Evolutionary conservation across 805 yeast genomes (phyloP).

Genomic region (Hanseniaspora nectarophila): DNA sequence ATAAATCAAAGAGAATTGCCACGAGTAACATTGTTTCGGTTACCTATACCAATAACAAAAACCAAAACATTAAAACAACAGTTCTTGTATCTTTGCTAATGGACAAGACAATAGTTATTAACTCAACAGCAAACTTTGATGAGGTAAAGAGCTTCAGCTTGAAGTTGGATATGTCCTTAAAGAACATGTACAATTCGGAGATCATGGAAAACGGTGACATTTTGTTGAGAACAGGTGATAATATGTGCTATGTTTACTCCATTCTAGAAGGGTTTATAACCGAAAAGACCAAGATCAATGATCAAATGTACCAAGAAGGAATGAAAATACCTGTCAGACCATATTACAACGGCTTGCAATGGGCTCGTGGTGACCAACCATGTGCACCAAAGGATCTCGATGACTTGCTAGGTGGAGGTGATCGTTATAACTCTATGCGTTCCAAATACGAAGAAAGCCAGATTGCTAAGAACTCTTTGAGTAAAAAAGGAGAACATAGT

Average conservation of each 20-base stretch:
- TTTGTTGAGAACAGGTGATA: conserved; percentile 42
- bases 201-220: conserved; percentile 45
- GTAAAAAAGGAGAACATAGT: conserved; percentile 12
- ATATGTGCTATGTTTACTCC: conserved; percentile 43
- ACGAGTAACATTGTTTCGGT: conserved; percentile 43
- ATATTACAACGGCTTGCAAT: conserved; percentile 59
- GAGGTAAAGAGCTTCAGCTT: conserved; percentile 43
- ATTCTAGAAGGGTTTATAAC: conserved; percentile 36
- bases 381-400: conserved; percentile 56
- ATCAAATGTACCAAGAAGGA: conserved; percentile 57
- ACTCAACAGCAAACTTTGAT: conserved; percentile 49
- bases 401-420: conserved; percentile 55
- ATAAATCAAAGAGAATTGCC: conserved; percentile 34
- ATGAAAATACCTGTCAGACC: conserved; percentile 70
- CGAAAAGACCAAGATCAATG: conserved; percentile 26
- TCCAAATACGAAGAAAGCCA: conserved; percentile 49
- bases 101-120: conserved; percentile 37
- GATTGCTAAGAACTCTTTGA: conserved; percentile 36
- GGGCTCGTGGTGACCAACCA: conserved; percentile 70
- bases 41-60: conserved; percentile 18
- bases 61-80: conserved; percentile 33
- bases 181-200: conserved; percentile 35
- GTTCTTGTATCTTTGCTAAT: conserved; percentile 36
- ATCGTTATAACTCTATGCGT: conserved; percentile 40
- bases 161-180: conserved; percentile 34